Evolutionary conservation across 495 filamentous ascomycete genomes (phyloP).

Genomic region (Hypoxylon fuscum): DNA sequence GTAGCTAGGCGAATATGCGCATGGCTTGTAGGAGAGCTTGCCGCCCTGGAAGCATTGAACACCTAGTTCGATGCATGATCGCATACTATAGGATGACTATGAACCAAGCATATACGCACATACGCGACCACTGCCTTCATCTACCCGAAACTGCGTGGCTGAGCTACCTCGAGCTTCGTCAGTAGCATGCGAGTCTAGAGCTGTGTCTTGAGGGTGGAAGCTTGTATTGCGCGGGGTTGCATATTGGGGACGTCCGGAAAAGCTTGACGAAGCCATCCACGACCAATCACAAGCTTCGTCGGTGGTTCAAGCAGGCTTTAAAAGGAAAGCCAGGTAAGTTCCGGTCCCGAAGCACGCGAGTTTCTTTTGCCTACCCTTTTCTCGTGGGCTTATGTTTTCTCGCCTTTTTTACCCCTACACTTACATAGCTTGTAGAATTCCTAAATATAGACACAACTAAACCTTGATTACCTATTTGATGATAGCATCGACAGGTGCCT

Average conservation of each 20-base stretch:
- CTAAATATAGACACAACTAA: slow-evolving; percentile 23
- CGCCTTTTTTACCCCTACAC: neutral
- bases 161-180: slow-evolving; percentile 26
- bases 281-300: slow-evolving; percentile 26
- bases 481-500: neutral
- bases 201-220: slow-evolving; percentile 19
- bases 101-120: neutral
- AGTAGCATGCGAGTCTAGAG: slow-evolving; percentile 14
- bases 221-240: slow-evolving; percentile 30
- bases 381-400: neutral
- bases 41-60: slow-evolving; percentile 16
- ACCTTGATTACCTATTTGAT: slow-evolving; percentile 15
- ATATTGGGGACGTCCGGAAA: slow-evolving; percentile 38
- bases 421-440: too few species aligned
- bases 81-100: slow-evolving; percentile 3
- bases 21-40: slow-evolving; percentile 9
- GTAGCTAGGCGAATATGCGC: neutral
- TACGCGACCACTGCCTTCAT: slow-evolving; percentile 1
- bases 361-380: neutral
- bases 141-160: slow-evolving; percentile 18
- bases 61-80: slow-evolving; percentile 25
- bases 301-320: slow-evolving; percentile 8
- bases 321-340: slow-evolving; percentile 7
- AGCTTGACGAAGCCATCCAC: slow-evolving; percentile 15
- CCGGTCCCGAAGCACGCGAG: slow-evolving; percentile 23